Conservation (phyloP, 2,329 filamentous ascomycete species). For the Monilinia vaccinii-corymbosi region DNA sequence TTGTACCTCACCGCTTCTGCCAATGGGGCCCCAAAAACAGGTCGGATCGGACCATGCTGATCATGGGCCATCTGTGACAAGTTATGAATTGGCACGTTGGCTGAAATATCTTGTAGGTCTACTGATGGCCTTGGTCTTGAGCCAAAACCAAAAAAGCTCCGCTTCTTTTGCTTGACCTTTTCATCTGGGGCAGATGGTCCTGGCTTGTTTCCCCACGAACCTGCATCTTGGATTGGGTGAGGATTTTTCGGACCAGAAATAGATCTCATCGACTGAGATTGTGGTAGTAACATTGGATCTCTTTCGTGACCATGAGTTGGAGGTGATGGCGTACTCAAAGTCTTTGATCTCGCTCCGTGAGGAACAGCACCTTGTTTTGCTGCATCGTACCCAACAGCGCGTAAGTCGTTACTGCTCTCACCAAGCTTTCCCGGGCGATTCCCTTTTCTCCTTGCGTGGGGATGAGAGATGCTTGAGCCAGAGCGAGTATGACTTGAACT, state of each 20-base stretch:
- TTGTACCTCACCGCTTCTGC: slow-evolving; percentile 80
- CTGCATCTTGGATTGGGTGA: slow-evolving; percentile 70
- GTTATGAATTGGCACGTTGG: slow-evolving; percentile 39
- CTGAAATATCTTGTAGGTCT: slow-evolving; percentile 46
- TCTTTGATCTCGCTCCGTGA: slow-evolving; percentile 26
- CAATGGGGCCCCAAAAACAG: slow-evolving; percentile 78
- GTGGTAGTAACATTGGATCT: slow-evolving; percentile 22
- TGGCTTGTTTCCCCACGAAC: slow-evolving; percentile 80
- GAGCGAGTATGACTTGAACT: slow-evolving; percentile 38
- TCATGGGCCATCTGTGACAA: slow-evolving; percentile 35
- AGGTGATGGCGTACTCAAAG: slow-evolving; percentile 26
- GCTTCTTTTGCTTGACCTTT: slow-evolving; percentile 68
- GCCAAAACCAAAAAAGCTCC: slow-evolving; percentile 64
- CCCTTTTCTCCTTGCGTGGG: slow-evolving; percentile 39
- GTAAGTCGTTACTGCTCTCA: slow-evolving; percentile 32
- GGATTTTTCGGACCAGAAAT: slow-evolving; percentile 85
- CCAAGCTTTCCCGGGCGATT: slow-evolving; percentile 29
- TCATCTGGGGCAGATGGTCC: slow-evolving; percentile 51
- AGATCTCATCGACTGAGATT: slow-evolving; percentile 35
- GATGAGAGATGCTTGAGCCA: slow-evolving; percentile 30
- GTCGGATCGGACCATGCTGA: slow-evolving; percentile 47
- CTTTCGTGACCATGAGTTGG: slow-evolving; percentile 24
- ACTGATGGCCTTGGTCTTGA: slow-evolving; percentile 49
- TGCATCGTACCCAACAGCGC: slow-evolving; percentile 31
- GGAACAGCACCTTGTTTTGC: slow-evolving; percentile 30